phyloP scores from a whole-genome alignment of 192 early-diverging fungal species.

The Linnemannia zychae region DNA sequence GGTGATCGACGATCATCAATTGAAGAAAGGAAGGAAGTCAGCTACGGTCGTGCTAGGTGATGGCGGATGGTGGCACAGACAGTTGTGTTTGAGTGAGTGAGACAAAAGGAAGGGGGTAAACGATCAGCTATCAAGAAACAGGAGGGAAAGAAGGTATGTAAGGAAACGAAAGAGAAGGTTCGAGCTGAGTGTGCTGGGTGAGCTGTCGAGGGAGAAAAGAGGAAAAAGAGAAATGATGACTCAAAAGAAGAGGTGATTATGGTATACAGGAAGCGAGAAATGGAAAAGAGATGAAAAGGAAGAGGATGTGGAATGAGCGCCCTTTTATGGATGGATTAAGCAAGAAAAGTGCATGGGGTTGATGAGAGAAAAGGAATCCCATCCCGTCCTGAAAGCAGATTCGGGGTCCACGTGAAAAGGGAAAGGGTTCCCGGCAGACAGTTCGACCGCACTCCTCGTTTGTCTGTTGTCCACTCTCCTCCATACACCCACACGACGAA shows the following conservation, averaged over 20 bases:
- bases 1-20: constrained; percentile 51
- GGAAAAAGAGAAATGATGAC: not conserved
- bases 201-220: not conserved
- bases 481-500: no score
- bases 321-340: not conserved
- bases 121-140: not conserved
- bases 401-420: constrained; percentile 5
- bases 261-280: not conserved
- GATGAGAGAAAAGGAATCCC: not conserved
- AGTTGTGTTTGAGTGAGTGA: not conserved
- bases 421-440: not conserved
- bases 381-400: not conserved
- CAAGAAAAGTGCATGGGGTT: not conserved
- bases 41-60: not conserved
- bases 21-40: not conserved
- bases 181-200: not conserved
- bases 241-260: not conserved
- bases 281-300: not conserved
- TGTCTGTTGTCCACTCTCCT: no score
- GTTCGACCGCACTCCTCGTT: no score
- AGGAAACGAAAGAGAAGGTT: not conserved
- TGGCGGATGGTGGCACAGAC: not conserved
- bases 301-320: not conserved
- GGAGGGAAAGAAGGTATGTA: not conserved
- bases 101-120: not conserved